Evolutionary conservation across 2,329 filamentous ascomycete genomes (phyloP), one percentile per base, ranked within the genome.

Genomic region (Fusarium proliferatum): DNA sequence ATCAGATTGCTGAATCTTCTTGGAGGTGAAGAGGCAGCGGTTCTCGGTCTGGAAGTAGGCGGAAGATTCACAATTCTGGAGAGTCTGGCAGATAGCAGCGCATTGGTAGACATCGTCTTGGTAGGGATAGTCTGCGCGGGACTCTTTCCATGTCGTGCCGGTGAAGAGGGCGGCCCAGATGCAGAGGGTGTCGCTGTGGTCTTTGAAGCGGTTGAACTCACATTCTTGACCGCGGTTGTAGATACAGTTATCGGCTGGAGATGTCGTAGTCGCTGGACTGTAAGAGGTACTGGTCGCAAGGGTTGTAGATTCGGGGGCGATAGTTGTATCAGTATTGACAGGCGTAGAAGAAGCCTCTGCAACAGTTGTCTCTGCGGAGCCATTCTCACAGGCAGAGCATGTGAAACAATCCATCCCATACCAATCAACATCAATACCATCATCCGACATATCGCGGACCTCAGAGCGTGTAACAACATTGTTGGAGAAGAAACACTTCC

Each of bases 31-130:
- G 10, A 61, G n/a, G 5, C 69, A 71, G 17, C 56, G 61, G 52
- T 71, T 71, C 15, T 66, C 69, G 2, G 36, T 45, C 6, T n/a
- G 19, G 41, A 55, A 71, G 12, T 67, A 71, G 0, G 39, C 67
- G 3, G 61, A 28, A 1, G 69, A 71, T 28, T 56, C 30, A 2
- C 69, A 71, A 28, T 61, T 41, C 15, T 57, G 15, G 0, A 71
- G 28, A 2, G 48, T 61, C 9, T 70, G 34, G 6, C 69, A 71
- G 8, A 71, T 71, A 16, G 67, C 67, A 1, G 36, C 42, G 23
- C 69, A 71, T 33, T 71, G 69, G 17, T 71, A 58, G 6, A 28
- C 19, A 11, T 15, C 30, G 5, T 71, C 56, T 30, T 71, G 66
- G 17, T 41, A 48, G 0, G 69, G 69, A 7, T 66, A 71, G 4